phyloP scores from a whole-genome alignment of 2,329 filamentous ascomycete genomes.

The Ophiostoma sp. region DNA sequence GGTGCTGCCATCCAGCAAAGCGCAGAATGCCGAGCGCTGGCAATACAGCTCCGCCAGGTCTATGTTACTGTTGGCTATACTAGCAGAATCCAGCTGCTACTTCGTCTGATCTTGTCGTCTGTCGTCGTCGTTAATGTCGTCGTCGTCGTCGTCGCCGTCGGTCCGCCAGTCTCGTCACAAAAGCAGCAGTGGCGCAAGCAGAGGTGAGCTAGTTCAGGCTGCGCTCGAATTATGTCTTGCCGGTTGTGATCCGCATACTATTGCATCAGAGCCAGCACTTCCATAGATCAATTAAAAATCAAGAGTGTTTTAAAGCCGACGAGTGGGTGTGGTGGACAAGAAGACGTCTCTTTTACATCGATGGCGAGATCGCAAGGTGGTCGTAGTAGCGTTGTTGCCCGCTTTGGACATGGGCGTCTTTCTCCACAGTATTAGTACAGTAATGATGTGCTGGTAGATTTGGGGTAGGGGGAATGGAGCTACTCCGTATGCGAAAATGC shows the following conservation, averaged over 20 bases:
- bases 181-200: not conserved
- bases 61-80: not conserved
- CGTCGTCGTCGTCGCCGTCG: not conserved
- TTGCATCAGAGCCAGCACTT: not conserved
- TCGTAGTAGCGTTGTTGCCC: not conserved
- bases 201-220: not conserved
- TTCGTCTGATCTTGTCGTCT: not conserved
- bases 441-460: not conserved
- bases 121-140: not conserved
- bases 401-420: not conserved
- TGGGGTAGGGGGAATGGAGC: slow-evolving; percentile 1
- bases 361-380: slow-evolving; percentile 8
- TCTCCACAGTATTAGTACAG: too few species aligned
- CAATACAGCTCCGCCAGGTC: not conserved
- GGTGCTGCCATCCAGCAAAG: not conserved
- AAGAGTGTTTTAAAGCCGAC: not conserved
- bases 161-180: not conserved
- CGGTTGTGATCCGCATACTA: not conserved
- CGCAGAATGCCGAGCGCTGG: too few species aligned
- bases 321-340: not conserved
- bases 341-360: not conserved
- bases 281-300: not conserved
- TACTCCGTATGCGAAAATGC: not conserved
- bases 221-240: not conserved
- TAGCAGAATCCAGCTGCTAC: not conserved